Percentiles rank a stretch among this genome's conserved stretches.
Conservation (phyloP, 495 filamentous ascomycete genomes). For the Talaromyces thailandensis region DNA sequence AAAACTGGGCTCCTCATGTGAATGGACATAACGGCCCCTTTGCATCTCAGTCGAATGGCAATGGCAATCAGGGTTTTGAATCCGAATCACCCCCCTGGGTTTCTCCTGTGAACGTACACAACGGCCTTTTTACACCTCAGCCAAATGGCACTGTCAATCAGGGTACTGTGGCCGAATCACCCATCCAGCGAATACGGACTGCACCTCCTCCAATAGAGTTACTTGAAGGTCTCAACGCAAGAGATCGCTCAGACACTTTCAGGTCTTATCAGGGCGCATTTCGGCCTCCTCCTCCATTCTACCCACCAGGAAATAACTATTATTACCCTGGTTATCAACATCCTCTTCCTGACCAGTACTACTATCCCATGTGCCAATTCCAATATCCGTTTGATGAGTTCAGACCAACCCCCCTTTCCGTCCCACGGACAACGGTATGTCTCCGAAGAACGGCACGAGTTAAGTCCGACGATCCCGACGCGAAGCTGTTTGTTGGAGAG, state of each 20-base stretch:
- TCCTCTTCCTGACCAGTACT: neutral
- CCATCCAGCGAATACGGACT: neutral
- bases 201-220: neutral
- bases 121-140: neutral
- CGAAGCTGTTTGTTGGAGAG: conserved; percentile 2
- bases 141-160: neutral
- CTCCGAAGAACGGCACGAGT: neutral
- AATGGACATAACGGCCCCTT: neutral
- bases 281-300: neutral
- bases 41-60: neutral
- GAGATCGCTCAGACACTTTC: neutral
- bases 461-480: neutral
- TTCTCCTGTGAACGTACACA: neutral
- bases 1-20: neutral
- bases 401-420: neutral
- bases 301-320: neutral
- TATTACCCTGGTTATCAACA: neutral
- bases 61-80: neutral
- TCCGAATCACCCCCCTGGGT: neutral
- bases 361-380: neutral
- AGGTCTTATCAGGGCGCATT: neutral
- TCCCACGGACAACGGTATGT: neutral
- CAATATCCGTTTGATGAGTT: neutral
- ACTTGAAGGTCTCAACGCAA: neutral
- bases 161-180: neutral